Conservation (phyloP, 2,329 filamentous ascomycete species). For the Ophiostoma novo-ulmi region DNA sequence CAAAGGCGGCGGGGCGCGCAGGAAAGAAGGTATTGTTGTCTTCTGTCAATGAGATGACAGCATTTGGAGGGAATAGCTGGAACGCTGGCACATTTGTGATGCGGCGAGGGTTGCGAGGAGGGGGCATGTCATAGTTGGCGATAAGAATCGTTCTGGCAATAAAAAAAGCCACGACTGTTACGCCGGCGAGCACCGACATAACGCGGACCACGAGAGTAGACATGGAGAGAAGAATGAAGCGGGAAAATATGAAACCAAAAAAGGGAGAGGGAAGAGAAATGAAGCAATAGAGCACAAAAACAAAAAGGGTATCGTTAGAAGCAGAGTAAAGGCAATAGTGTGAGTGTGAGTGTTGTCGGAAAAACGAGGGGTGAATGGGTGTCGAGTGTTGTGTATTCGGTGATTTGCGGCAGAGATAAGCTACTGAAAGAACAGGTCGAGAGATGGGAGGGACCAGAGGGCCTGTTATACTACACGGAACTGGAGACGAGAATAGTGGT, state of each 20-base stretch:
- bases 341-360: not conserved
- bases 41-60: constrained; percentile 91
- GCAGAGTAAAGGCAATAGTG: not conserved
- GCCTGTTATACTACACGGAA: not conserved
- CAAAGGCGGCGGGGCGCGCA: constrained; percentile 88
- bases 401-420: no score
- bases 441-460: not conserved
- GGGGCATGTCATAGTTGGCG: constrained; percentile 10
- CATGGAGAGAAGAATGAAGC: not conserved
- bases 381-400: not conserved
- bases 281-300: not conserved
- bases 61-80: constrained; percentile 89
- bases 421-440: not conserved
- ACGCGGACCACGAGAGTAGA: constrained; percentile 18
- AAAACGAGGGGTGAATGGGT: not conserved
- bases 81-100: constrained; percentile 39
- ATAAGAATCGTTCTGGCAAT: constrained; percentile 13
- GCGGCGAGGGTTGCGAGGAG: not conserved
- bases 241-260: not conserved
- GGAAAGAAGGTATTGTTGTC: constrained; percentile 98
- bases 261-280: not conserved
- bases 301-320: constrained; percentile 11
- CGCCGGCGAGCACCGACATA: constrained; percentile 20
- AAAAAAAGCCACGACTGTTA: constrained; percentile 20
- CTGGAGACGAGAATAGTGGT: not conserved